Conservation (phyloP, 1,284 basidiomycete species). For the Athelia psychrophila region DNA sequence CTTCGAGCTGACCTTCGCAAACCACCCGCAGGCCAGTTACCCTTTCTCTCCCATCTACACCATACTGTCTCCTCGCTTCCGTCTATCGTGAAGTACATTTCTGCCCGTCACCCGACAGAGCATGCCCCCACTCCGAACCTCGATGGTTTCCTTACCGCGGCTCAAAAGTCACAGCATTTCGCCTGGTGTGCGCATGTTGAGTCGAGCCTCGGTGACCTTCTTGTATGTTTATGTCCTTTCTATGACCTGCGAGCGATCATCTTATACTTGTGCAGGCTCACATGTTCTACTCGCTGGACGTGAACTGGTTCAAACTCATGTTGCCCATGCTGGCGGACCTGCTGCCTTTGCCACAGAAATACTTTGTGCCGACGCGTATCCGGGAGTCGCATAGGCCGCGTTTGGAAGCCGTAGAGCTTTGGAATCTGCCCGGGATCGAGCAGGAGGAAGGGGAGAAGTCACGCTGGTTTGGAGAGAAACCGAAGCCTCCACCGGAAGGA, state of each 20-base stretch:
- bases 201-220: conserved; percentile 62
- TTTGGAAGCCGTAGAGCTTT: conserved; percentile 61
- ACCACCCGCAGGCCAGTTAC: conserved; percentile 63
- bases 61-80: conserved; percentile 48
- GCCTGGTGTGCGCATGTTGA: conserved; percentile 68
- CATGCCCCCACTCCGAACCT: conserved; percentile 32
- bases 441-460: conserved; percentile 36
- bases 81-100: conserved; percentile 62
- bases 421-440: conserved; percentile 48
- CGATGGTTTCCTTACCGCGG: conserved; percentile 40
- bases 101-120: conserved; percentile 34
- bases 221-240: conserved; percentile 44
- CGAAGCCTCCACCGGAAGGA: conserved; percentile 21
- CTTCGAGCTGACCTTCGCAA: not conserved
- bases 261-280: conserved; percentile 47
- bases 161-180: conserved; percentile 48
- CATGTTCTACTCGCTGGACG: conserved; percentile 54
- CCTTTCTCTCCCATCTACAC: conserved; percentile 60
- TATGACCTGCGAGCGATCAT: not conserved
- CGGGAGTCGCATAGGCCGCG: conserved; percentile 53
- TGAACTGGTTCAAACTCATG: conserved; percentile 61
- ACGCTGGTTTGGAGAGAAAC: conserved; percentile 29
- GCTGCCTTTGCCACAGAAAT: conserved; percentile 65
- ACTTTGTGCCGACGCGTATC: conserved; percentile 67
- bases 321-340: conserved; percentile 50